These are phyloP conservation scores for Globisporangium alternatum DNA, from an alignment of 352 stramenopile species.

Conservation along the genomic window DNA sequence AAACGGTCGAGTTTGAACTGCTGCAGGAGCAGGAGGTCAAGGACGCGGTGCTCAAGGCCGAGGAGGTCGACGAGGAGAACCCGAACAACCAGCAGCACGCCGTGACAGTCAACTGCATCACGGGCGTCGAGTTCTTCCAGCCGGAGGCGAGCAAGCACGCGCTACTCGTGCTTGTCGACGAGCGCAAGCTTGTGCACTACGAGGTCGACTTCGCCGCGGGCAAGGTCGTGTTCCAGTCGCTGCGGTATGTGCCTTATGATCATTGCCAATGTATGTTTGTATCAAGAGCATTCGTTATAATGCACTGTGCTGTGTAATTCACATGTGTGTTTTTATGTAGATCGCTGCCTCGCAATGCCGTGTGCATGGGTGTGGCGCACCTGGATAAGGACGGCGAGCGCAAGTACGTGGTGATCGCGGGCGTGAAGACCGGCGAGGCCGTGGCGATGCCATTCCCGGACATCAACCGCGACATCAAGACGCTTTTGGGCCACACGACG, in stretches of 20 bases:
- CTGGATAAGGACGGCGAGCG: conserved; percentile 25
- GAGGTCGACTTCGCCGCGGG: conserved; percentile 44
- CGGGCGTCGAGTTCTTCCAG: conserved; percentile 36
- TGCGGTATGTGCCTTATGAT: conserved; percentile 15
- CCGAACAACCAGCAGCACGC: conserved; percentile 20
- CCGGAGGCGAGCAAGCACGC: conserved; percentile 23
- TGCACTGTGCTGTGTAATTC: not conserved
- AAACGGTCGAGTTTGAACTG: conserved; percentile 44
- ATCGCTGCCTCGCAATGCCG: conserved; percentile 63
- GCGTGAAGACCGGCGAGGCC: conserved; percentile 82
- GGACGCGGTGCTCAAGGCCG: conserved; percentile 19
- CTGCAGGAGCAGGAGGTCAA: conserved; percentile 19
- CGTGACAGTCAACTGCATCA: conserved; percentile 40
- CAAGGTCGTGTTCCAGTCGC: conserved; percentile 37
- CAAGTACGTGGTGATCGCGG: conserved; percentile 65
- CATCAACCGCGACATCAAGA: conserved; percentile 63
- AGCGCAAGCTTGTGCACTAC: conserved; percentile 75
- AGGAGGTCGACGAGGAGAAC: conserved; percentile 30
- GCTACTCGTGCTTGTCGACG: conserved; percentile 62
- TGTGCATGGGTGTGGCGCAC: conserved; percentile 52
- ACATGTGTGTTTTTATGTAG: conserved; percentile 6
- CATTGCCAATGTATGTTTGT: not conserved
- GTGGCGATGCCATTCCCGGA: conserved; percentile 75
- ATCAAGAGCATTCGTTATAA: not conserved
- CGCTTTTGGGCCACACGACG: conserved; percentile 78